Base-by-base conservation (phyloP, 768 basidiomycete genomes). In the Pleurotus platypus region DNA sequence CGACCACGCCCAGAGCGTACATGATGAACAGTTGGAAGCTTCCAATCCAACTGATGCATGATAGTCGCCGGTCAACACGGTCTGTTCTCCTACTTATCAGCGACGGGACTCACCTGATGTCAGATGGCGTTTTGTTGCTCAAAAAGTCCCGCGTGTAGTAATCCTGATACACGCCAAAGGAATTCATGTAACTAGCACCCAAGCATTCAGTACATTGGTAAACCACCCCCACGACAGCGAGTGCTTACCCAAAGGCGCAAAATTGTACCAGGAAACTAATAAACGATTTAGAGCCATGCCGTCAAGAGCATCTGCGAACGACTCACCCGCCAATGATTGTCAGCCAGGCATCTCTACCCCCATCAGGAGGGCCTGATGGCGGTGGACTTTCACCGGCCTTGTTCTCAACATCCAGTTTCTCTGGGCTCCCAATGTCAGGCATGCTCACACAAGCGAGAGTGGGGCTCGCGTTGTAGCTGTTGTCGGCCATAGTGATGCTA, bases 121-220 rank as follows among this genome's bases (percentile, higher is more conserved):
- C 73, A n/a, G 76, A 78, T n/a, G 78, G 72, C 5, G 71, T 71
- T 26, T 64, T 69, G 43, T 70, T 66, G 12, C 60, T 63, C 55
- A 80, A 60, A 57, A 75, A 77, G 5, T 68, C 64, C 38, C 74
- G 68, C 1, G 75, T 75, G 47, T 81, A 76, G 22, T 77, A 75
- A 51, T 81, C 81, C 67, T 80, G 75, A 58, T 76, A 78, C n/a
- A 76, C 72, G 2, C 78, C 78, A 60, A 77, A 78, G 3, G 76
- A 72, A 26, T 75, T 76, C 24, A 73, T 67, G 57, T 77, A 79
- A 4, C 78, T 79, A 55, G 66, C 63, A 39, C 64, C 65, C 62
- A 67, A 69, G 30, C 16, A 16, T 35, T 46, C 27, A 43, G 54
- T 37, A 40, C 18, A 18, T 35, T 11, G 30, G 5, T 9, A 35